Evolutionary conservation across 192 early-diverging fungal genomes (phyloP), one percentile per base, ranked within the genome.

Genomic region (Coemansia sp.): DNA sequence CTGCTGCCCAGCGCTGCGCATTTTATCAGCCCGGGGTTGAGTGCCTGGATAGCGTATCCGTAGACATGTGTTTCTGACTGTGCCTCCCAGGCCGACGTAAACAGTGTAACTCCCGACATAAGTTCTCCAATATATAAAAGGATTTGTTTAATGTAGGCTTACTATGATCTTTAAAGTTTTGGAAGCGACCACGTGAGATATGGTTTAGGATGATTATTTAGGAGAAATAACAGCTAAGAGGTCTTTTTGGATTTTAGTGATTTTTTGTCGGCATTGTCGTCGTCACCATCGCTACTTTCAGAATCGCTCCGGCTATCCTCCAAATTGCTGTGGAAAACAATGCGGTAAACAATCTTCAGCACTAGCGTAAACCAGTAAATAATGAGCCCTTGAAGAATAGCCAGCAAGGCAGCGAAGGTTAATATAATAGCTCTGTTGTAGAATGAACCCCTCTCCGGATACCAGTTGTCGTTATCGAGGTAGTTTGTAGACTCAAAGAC

Each of bases 291-390:
- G 31, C 64, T 72, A 10, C 69, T 64, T 69, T 89, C 88, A 48
- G 83, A 79, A 31, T 88, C 88, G 40, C 86, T 88, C 31, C 88
- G 82, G 16, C 79, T 84, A 67, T 89, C 88, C 16, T 79, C 80
- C 5, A 81, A 81, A 52, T 72, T 81, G 6, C 69, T 67, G 10
- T 73, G 62, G 40, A 79, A 77, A 17, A 83, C 40, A 20, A 87
- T 77, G 71, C 80, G 82, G 60, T 80, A 69, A 36, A 85, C 62
- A 15, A 89, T 82, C 34, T 80, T 65, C 45, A 87, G 76, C 37
- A 89, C 83, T n/a, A 89, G 68, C 0, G 64, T 64, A 28, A 84
- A 81, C 88, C 88, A 89, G 52, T 85, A 89, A 9, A 89, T 51
- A 50, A 88, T 82, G 32, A 89, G 53, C 20, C 69, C 26, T 56